Base-by-base conservation (phyloP, 257 asterid species). In the Lycium barbarum region DNA sequence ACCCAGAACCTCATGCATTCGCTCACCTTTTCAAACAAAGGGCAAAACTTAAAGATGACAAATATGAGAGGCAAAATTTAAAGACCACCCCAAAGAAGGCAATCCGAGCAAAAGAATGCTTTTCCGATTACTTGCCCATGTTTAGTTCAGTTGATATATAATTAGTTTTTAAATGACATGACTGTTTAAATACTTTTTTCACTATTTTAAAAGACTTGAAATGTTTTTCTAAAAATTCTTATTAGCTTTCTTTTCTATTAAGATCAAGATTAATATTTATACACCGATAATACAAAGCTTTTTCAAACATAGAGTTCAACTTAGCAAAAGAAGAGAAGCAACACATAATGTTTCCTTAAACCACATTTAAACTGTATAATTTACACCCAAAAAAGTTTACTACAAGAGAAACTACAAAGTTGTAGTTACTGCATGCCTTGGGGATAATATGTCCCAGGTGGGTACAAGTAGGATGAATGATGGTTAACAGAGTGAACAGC, bases 391-490 rank as follows among this genome's bases (percentile, higher is more conserved):
- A 68, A 36, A 40, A 3, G 20, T 14, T 68, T 15, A 20, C 51
- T 74, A 74, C 22, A 20, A 49, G 45, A 22, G 62, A 47, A 49
- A 13, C 59, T 13, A 10, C 11, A 72, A 49, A 6, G 62, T 49
- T 13, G 40, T 49, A 18, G 47, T 49, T 82, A 38, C 15, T 63
- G 26, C 13, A 13, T 26, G 57, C 57, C 85, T 38, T 26, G 3
- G 83, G 54, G 70, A 26, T 18, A 40, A 38, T 36, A 49, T 35
- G 67, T 89, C 86, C 81, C 59, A 22, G 62, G 89, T 49, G 62
- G 89, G 87, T 90, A 89, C 83, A 91, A 59, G 81, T 92, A 90
- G 5, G 97, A 76, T 3, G 94, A 83, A 85, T 88, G 89, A 83
- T 90, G 93, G 61, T 74, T 7, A 49, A 22, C 43, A 51, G 88